Percentiles rank a stretch among this genome's conserved stretches.
phyloP scores from a whole-genome alignment of 1,284 basidiomycete species.

The Heterobasidion annosum region DNA sequence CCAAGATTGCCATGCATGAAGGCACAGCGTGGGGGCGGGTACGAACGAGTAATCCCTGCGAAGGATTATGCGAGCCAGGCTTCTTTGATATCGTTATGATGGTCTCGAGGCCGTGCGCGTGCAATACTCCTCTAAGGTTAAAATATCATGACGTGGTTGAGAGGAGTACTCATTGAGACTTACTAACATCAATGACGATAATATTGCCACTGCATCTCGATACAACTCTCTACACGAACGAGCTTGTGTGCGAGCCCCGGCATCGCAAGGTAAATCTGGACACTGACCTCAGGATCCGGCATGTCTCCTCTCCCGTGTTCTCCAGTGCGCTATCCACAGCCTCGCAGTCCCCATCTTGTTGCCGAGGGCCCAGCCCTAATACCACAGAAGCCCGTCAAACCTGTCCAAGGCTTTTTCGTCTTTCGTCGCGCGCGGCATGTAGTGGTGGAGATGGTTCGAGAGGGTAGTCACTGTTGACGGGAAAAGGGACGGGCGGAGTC shows the following conservation, averaged over 20 bases:
- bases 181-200: conserved; percentile 85
- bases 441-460: conserved; percentile 20
- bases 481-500: conserved; percentile 58
- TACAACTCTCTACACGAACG: conserved; percentile 50
- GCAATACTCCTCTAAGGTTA: too few species aligned
- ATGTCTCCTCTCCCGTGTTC: conserved; percentile 82
- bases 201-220: conserved; percentile 80
- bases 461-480: conserved; percentile 67
- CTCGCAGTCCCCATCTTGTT: conserved; percentile 61
- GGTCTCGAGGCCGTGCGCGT: too few species aligned
- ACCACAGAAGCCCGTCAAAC: conserved; percentile 66
- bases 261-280: background rate
- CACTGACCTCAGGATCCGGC: conserved; percentile 67
- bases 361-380: conserved; percentile 80
- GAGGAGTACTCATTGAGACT: conserved; percentile 2
- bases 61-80: too few species aligned
- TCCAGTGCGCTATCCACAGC: conserved; percentile 62
- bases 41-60: too few species aligned
- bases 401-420: conserved; percentile 52
- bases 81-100: too few species aligned
- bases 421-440: conserved; percentile 36
- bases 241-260: background rate
- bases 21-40: too few species aligned
- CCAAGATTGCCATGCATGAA: too few species aligned
- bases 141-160: too few species aligned